Base-by-base conservation (phyloP, 1,284 basidiomycete genomes). In the Amylostereum chailletii region DNA sequence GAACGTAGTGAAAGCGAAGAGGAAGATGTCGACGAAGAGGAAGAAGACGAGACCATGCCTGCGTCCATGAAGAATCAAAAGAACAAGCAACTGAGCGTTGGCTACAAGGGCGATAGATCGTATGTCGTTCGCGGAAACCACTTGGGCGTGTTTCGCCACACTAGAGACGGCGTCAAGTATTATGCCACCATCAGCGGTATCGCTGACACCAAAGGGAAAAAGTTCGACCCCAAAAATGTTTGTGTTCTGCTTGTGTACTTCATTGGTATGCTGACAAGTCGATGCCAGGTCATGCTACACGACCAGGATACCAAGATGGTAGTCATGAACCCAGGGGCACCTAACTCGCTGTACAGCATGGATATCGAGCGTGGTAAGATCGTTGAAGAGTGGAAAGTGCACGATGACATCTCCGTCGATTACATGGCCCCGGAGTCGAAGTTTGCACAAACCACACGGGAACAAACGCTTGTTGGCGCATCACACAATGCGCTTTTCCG, bases 381-480 rank as follows among this genome's bases (percentile, higher is more conserved):
- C 39, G 93, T 99, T 5, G 96, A 99, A 62, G 95, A 99, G 66
- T 98, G 94, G 94, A 95, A 94, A 65, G 84, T 99, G 11, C 87
- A 94, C 62, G 93, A 97, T 45, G 77, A 88, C 59, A 76, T 98
- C 51, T 74, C 77, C 10, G 90, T 98, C 51, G 78, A 86, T 62
- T 87, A 95, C 63, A 90, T 99, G 60, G 81, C 95, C 1, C 94
- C 96, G 3, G 86, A 92, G 59, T 86, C 79, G 69, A 99, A 99
- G 70, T 97, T 92, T 61, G 94, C 96, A 3, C 94, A 91, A 60
- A 96, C 86, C 64, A 95, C 94, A 34, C 79, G 79, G 44, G 86
- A 96, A 62, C 90, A 96, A 66, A 99, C 95, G 2, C 76, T 99
- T 51, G 84, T 99, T 58, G 95, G 96, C 38, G 77, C 82, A 58